phyloP scores from a whole-genome alignment of 192 early-diverging fungal species.

The Dispira simplex region DNA sequence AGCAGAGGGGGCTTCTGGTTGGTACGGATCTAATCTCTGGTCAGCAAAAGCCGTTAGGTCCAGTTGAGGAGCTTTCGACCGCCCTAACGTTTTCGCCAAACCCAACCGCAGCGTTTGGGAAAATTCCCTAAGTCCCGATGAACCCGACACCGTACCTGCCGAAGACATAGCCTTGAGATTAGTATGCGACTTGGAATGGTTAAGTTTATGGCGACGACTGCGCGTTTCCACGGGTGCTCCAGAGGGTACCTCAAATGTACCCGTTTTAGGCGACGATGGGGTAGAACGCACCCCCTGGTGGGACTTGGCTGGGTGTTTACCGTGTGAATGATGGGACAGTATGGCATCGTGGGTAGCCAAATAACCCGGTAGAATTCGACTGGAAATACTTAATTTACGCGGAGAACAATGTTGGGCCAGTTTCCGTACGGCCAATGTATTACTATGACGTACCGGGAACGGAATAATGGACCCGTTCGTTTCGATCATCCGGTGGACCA shows the following conservation, averaged over 20 bases:
- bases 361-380: no score
- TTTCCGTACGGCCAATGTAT: neutral
- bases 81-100: neutral
- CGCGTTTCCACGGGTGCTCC: no score
- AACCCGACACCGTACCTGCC: neutral
- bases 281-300: no score
- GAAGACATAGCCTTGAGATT: neutral
- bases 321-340: no score
- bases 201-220: neutral
- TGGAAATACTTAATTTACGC: neutral
- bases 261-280: no score
- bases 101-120: neutral
- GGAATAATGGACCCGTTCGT: constrained; percentile 21
- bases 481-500: constrained; percentile 69
- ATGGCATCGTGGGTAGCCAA: no score
- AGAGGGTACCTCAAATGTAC: no score
- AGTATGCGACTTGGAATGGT: constrained; percentile 6
- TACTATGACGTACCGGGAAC: neutral
- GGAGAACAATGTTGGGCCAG: constrained; percentile 1
- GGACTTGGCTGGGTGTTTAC: no score
- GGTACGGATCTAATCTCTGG: no score
- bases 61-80: neutral
- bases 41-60: neutral
- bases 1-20: no score
- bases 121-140: neutral